Base-by-base conservation (phyloP, 2,329 filamentous ascomycete species). In the Rhynchosporium agropyri region DNA sequence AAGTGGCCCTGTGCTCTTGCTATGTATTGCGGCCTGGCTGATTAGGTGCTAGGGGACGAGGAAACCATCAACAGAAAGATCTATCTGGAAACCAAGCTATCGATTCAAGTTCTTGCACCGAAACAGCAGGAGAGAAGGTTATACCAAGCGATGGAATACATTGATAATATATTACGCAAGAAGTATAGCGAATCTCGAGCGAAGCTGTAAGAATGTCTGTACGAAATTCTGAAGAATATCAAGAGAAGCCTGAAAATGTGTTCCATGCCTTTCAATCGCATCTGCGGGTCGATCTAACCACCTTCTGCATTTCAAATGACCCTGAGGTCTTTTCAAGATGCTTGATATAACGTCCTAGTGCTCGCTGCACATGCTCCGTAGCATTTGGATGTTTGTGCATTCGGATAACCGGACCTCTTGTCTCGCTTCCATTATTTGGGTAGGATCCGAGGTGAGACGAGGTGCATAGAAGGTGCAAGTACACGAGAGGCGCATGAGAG, bases 1-100 rank as follows among this genome's bases (percentile, higher is more conserved):
- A 76, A 70, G 79, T 74, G 78, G 74, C n/a, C 29, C 29, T 9
- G 28, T 6, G 15, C 42, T 42, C 40, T 33, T 9, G 1, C 40
- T 5, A 15, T 3, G 45, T 20, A n/a, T 43, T 4, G 13, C 28
- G 5, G 20, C 26, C 10, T n/a, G 42, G 31, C 62, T 71, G 20
- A 61, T 61, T n/a, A 67, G 45, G 57, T 58, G 26, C 38, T 38
- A 67, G 68, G 70, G 73, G 65, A 70, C 49, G 54, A 67, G 50
- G 69, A 68, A 43, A 70, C 65, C 1, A 61, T 73, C 40, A 69
- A 73, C 63, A 64, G 72, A 28, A 67, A 64, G n/a, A 33, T 72
- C 1, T 74, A 74, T 57, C 64, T 74, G 6, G 65, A 72, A 46
- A 72, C 70, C 3, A 68, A 58, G 43, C 63, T 74, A 6, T 71